Conservation (phyloP, 2,329 filamentous ascomycete genomes). For the Fusarium veterinarium region DNA sequence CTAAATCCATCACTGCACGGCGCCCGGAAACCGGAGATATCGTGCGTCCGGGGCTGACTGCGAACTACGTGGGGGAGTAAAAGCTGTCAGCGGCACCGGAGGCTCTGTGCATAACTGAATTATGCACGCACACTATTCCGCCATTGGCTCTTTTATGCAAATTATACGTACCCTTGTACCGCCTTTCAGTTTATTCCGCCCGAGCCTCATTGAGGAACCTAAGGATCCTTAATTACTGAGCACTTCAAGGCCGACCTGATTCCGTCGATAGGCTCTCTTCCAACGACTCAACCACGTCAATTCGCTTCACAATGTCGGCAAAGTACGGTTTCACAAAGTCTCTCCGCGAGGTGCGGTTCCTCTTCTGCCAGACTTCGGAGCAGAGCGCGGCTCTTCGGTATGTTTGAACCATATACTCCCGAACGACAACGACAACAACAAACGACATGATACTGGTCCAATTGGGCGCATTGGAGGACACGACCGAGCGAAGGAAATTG, state of each 20-base stretch:
- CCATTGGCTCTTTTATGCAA: conserved; percentile 22
- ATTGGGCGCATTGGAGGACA: conserved; percentile 18
- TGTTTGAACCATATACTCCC: conserved; percentile 44
- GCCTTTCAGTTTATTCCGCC: conserved; percentile 38
- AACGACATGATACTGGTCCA: conserved; percentile 9
- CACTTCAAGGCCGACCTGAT: conserved; percentile 31
- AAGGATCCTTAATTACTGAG: conserved; percentile 44
- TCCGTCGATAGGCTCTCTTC: neutral
- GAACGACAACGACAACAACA: conserved; percentile 4
- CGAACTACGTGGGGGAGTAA: conserved; percentile 1
- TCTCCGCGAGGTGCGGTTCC: conserved; percentile 95
- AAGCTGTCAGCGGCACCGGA: conserved; percentile 30
- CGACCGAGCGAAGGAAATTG: neutral
- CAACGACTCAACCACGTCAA: conserved; percentile 3
- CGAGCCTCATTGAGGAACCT: conserved; percentile 29
- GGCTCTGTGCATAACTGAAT: conserved; percentile 12
- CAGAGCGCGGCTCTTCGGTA: conserved; percentile 91
- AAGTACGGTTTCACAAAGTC: conserved; percentile 92
- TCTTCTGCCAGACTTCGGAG: conserved; percentile 95
- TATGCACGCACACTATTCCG: conserved; percentile 19
- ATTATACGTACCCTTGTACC: neutral
- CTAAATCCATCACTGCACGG: conserved; percentile 7
- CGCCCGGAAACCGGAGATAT: conserved; percentile 40
- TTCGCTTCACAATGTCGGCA: conserved; percentile 74
- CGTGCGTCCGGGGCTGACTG: conserved; percentile 19